phyloP scores from a whole-genome alignment of 208 protist genomes.

The Porcisia hertigi region DNA sequence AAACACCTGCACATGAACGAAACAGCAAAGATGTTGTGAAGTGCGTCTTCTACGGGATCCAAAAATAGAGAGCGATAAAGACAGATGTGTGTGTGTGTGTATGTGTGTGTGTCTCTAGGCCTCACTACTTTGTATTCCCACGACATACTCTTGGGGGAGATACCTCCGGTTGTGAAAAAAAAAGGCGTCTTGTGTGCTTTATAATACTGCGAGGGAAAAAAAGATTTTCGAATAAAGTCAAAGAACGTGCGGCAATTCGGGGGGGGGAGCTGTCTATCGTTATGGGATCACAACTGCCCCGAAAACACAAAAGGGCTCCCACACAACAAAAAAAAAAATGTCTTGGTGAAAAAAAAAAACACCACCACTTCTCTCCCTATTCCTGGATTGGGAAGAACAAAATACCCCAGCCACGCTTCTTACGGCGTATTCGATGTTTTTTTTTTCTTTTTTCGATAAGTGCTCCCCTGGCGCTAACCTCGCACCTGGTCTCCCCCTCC shows the following conservation, averaged over 20 bases:
- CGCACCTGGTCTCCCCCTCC: neutral
- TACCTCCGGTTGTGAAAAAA: neutral
- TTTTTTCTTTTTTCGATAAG: too few species aligned
- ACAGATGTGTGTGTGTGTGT: too few species aligned
- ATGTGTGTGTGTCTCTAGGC: neutral
- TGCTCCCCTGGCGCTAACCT: neutral
- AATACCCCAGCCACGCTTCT: neutral
- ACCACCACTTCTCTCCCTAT: too few species aligned
- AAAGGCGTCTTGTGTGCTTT: neutral
- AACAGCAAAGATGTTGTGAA: neutral
- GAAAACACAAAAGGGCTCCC: neutral
- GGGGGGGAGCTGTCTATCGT: neutral
- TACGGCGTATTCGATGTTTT: neutral
- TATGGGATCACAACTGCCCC: neutral
- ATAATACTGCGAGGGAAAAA: neutral
- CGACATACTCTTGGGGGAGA: neutral
- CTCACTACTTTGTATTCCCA: neutral
- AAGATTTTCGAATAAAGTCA: neutral
- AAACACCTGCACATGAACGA: neutral
- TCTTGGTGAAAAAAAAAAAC: neutral
- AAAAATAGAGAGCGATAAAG: neutral
- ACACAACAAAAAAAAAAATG: neutral
- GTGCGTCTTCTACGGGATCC: neutral
- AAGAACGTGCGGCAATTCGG: neutral
- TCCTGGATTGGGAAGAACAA: too few species aligned